Conservation (phyloP, 108 stramenopile genomes). For the Cylindrotheca closterium region DNA sequence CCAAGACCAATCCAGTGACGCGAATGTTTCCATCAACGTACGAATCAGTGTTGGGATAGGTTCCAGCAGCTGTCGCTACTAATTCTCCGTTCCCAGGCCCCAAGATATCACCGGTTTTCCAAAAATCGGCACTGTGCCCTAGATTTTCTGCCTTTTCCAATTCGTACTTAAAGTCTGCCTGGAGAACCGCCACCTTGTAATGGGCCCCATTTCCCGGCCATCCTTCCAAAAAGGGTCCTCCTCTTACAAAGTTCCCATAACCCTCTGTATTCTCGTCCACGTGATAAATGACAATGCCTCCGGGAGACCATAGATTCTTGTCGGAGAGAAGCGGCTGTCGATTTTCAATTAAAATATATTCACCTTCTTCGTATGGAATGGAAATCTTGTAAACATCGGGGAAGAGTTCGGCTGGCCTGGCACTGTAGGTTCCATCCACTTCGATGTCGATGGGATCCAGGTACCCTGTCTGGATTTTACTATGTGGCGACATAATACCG, state of each 20-base stretch:
- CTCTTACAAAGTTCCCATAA: slow-evolving; percentile 23
- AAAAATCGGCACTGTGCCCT: slow-evolving; percentile 52
- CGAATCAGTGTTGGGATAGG: slow-evolving; percentile 61
- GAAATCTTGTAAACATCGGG: slow-evolving; percentile 46
- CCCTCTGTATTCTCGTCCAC: slow-evolving; percentile 46
- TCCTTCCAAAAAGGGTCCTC: slow-evolving; percentile 40
- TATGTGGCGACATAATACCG: slow-evolving; percentile 45
- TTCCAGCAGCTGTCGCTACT: background rate
- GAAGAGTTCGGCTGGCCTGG: slow-evolving; percentile 38
- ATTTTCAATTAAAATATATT: slow-evolving; percentile 80
- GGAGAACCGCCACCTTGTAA: slow-evolving; percentile 56
- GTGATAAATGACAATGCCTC: slow-evolving; percentile 68
- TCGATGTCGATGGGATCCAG: slow-evolving; percentile 36
- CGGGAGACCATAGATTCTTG: slow-evolving; percentile 30
- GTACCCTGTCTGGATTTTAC: slow-evolving; percentile 53
- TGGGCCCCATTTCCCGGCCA: slow-evolving; percentile 58
- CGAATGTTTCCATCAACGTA: slow-evolving; percentile 23
- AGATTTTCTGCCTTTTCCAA: slow-evolving; percentile 47
- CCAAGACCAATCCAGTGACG: slow-evolving; percentile 8
- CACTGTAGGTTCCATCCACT: slow-evolving; percentile 42
- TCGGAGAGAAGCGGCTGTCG: slow-evolving; percentile 56
- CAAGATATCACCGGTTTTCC: slow-evolving; percentile 8
- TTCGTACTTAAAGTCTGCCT: slow-evolving; percentile 61
- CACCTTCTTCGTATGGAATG: slow-evolving; percentile 34
- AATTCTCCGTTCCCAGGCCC: slow-evolving; percentile 18